These are phyloP conservation scores for Hamigera avellanea DNA, from an alignment of 495 filamentous ascomycete genomes.

Conservation along the genomic window DNA sequence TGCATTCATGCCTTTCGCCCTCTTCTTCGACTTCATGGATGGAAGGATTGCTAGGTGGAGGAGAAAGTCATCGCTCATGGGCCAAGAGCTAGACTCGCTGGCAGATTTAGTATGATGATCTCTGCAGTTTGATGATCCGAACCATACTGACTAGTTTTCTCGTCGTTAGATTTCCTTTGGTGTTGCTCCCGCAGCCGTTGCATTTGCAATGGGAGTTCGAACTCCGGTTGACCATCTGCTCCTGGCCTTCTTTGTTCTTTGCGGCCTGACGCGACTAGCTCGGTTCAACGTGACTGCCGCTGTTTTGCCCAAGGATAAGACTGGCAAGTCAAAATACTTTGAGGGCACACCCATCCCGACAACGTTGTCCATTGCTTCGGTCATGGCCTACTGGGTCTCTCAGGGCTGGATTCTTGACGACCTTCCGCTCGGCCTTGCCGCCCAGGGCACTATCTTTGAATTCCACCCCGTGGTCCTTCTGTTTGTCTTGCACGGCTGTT, in stretches of 20 bases:
- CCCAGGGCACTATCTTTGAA: constrained; percentile 58
- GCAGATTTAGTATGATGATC: constrained; percentile 68
- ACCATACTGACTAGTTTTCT: constrained; percentile 3
- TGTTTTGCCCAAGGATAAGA: constrained; percentile 78
- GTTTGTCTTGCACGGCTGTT: constrained; percentile 74
- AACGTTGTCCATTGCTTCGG: constrained; percentile 59
- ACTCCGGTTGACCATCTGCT: constrained; percentile 76
- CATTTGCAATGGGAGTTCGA: constrained; percentile 83
- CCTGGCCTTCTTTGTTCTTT: constrained; percentile 85
- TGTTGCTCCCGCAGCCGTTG: constrained; percentile 72
- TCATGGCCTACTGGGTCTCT: constrained; percentile 86
- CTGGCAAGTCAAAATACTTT: constrained; percentile 86
- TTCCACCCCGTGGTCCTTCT: constrained; percentile 77
- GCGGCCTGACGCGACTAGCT: constrained; percentile 84
- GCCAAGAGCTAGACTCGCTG: constrained; percentile 94
- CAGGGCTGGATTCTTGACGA: constrained; percentile 68
- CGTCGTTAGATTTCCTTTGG: constrained; percentile 79
- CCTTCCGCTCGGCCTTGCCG: constrained; percentile 57
- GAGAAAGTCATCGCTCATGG: constrained; percentile 92
- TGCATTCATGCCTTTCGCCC: constrained; percentile 78
- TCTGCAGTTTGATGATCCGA: neutral
- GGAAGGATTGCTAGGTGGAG: constrained; percentile 93
- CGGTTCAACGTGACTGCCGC: constrained; percentile 94
- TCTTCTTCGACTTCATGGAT: constrained; percentile 99
- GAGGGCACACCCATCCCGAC: constrained; percentile 96